Conservation (phyloP, 2,329 filamentous ascomycete species). For the Beauveria varroae region DNA sequence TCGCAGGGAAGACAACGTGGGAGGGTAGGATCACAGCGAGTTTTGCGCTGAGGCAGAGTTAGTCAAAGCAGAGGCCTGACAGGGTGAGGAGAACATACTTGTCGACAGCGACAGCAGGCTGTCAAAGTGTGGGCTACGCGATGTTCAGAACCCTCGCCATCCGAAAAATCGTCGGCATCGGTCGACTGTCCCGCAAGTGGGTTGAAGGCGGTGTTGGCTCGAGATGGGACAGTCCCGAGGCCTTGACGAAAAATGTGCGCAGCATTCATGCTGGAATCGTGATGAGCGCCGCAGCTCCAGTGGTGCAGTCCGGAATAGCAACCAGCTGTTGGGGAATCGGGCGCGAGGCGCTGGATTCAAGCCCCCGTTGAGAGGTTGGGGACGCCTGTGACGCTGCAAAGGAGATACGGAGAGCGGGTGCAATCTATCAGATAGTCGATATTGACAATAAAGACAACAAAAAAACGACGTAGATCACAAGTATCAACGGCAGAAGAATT, state of each 20-base stretch:
- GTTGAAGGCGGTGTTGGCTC: constrained; percentile 26
- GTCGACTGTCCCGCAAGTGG: constrained; percentile 23
- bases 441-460: not conserved
- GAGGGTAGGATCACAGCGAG: constrained; percentile 85
- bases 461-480: not conserved
- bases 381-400: not conserved
- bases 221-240: constrained; percentile 37
- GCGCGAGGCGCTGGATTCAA: not conserved
- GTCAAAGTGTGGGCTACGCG: constrained; percentile 73
- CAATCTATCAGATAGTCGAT: not conserved
- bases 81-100: constrained; percentile 42
- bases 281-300: not conserved
- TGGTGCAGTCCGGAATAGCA: not conserved
- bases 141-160: constrained; percentile 44
- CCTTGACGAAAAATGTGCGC: constrained; percentile 53
- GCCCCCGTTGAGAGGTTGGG: not conserved
- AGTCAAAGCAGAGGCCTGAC: not conserved
- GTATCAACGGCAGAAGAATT: not conserved
- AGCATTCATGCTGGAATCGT: constrained; percentile 42
- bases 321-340: not conserved
- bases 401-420: not conserved
- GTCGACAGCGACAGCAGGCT: constrained; percentile 71
- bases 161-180: constrained; percentile 34
- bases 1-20: constrained; percentile 91
- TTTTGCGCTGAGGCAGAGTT: constrained; percentile 64